Base-by-base conservation (phyloP, 1,284 basidiomycete genomes). In the Earliella scabrosa region DNA sequence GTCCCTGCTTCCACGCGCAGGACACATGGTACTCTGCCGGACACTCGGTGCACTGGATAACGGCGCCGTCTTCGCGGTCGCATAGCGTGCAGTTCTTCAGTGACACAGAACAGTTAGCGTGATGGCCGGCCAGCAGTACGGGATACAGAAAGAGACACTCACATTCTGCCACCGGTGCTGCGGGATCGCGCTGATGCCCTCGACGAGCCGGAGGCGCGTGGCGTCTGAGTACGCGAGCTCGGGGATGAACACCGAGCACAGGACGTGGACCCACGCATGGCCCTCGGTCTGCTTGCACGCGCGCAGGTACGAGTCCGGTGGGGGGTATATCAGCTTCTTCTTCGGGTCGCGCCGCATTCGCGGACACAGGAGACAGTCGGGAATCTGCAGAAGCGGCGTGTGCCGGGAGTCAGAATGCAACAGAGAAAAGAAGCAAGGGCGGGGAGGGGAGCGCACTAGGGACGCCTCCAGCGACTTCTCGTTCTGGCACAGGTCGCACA, bases 261-360 rank as follows among this genome's bases (percentile, higher is more conserved):
- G 72, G 20, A 95, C 78, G 70, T 99, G 97, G 1, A 88, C 88
- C 93, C 95, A 98, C 59, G 93, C 92, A 72, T 92, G 90, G 24
- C 93, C 91, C 75, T 98, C 97, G 0, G 96, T 98, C 4, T 93
- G 93, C 71, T 98, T 98, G 69, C 92, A 87, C 3, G 88, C 91
- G 38, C 93, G 88, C 35, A 98, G 77, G 64, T 90, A 88, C 14
- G 85, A 83, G 64, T 92, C 87, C 2, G 81, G 66, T n/a, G 75
- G 71, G 29, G 67, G 82, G 62, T 67, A 79, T 54, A 65, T 61
- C 40, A 76, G 75, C 66, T 71, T 77, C 74, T 71, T 73, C 73
- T 79, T 76, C 56, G 81, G 77, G 64, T 84, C 79, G 49, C 77
- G 71, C 43, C 74, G 71, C 52, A 73, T 71, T 41, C 84, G 81